Evolutionary conservation across 1,139 yeast species (phyloP), one percentile per base, ranked within the genome.

Genomic region (Taphrina communis): DNA sequence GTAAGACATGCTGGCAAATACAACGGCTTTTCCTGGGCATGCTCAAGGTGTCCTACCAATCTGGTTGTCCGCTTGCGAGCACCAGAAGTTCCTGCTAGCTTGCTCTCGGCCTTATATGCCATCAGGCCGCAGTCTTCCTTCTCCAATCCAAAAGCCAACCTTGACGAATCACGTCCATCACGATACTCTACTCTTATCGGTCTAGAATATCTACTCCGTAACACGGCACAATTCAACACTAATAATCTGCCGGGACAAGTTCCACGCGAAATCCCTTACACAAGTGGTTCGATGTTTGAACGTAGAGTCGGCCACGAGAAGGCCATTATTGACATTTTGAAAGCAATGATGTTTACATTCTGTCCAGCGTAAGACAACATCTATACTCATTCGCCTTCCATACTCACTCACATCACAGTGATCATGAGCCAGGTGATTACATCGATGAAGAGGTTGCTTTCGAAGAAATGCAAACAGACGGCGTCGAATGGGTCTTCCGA

Each of bases 231-330:
- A 19, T 55, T 48, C 39, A 53, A 63, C n/a, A 31, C 56, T 11
- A 31, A 25, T 41, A 7, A 21, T 17, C 17, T 17, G n/a, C n/a
- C 55, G 19, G 59, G 44, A 38, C 17, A 48, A 17, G 56, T 38
- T n/a, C 52, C 44, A 25, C 35, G 58, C 21, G 59, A 65, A 17
- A 35, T 48, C 21, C 57, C 39, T 31, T 41, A 50, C 39, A 31
- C 63, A 25, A 19, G 35, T 17, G 56, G 53, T 12, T 41, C 63
- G 12, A 38, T 39, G 57, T 65, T 65, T 25, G 57, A 38, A 36
- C 58, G 51, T 51, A 57, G 48, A 12, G 68, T 65, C n/a, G 68
- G 68, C 4, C 57, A 42, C 19, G 68, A 65, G 31, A 46, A 39
- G 21, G 67, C 41, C 17, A 41, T 55, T 6, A 44, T 35, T 21